A percentile compares a stretch with the other conserved stretches of the same genome.
Evolutionary conservation across 2,329 filamentous ascomycete species (phyloP).

Genomic region (Sphaerulina musiva): DNA sequence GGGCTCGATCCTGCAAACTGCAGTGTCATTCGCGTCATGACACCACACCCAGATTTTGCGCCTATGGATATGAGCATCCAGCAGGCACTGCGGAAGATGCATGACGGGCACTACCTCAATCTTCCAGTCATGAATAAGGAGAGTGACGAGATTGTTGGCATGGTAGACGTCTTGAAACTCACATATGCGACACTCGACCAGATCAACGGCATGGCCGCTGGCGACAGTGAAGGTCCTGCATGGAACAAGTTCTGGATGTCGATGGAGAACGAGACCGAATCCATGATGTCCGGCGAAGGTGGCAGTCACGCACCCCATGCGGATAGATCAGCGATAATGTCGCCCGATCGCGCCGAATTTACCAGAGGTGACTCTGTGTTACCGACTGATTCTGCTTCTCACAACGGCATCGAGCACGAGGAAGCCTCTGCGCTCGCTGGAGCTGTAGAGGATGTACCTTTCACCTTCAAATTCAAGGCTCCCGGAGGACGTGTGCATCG

Average conservation of each 20-base stretch:
- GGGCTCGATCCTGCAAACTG: slow-evolving; percentile 90
- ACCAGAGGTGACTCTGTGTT: slow-evolving; percentile 79
- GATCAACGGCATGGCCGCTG: slow-evolving; percentile 84
- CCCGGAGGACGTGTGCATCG: slow-evolving; percentile 91
- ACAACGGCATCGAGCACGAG: slow-evolving; percentile 68
- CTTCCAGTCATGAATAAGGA: slow-evolving; percentile 93
- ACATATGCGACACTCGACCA: slow-evolving; percentile 96
- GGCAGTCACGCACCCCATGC: slow-evolving; percentile 64
- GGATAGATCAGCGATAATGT: slow-evolving; percentile 66
- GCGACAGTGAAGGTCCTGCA: slow-evolving; percentile 85
- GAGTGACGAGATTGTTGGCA: slow-evolving; percentile 91
- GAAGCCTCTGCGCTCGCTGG: slow-evolving; percentile 58
- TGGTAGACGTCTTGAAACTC: slow-evolving; percentile 97
- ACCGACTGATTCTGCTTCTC: slow-evolving; percentile 90
- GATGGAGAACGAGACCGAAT: slow-evolving; percentile 89
- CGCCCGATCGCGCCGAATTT: slow-evolving; percentile 61
- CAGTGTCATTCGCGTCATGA: slow-evolving; percentile 98
- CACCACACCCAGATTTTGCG: slow-evolving; percentile 95
- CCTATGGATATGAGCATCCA: slow-evolving; percentile 99
- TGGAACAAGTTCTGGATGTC: slow-evolving; percentile 99
- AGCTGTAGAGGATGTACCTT: slow-evolving; percentile 64
- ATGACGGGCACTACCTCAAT: slow-evolving; percentile 97
- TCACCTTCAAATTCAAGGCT: slow-evolving; percentile 98
- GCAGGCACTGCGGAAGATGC: slow-evolving; percentile 96
- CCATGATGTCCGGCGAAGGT: slow-evolving; percentile 86